Evolutionary conservation across 345 rosid genomes (phyloP), one percentile per base, ranked within the genome.

Genomic region (Rhodomyrtus tomentosa): DNA sequence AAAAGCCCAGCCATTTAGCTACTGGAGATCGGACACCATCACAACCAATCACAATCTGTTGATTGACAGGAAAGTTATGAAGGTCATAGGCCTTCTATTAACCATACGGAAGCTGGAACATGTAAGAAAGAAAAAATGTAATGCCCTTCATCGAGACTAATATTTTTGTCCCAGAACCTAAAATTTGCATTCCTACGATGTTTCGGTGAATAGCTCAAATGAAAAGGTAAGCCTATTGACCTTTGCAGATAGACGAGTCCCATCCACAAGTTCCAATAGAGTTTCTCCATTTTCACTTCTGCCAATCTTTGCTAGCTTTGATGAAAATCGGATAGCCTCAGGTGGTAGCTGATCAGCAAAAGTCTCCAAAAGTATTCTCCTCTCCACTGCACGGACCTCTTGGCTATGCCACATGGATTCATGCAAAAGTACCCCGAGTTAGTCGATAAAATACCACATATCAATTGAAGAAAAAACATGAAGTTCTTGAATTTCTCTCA

Each of bases 341-440:
- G 95, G 86, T 84, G 98, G 99, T 52, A 96, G 88, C 87, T 90
- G 91, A 85, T 81, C 85, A 48, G 96, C 97, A 45, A 96, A 94
- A 54, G 98, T 93, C 87, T 93, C 95, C 89, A 96, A 85, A 45
- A 95, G 98, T 80, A 92, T 91, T 88, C 93, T 90, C 85, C 99
- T 91, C 88, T 96, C 99, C 55, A 96, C 95, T 0, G 98, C 98
- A 4, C 99, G 93, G 82, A 95, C 99, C 92, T 95, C 99, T 89
- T 96, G 98, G 90, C 99, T 95, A 90, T 50, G 55, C 79, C 45
- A 36, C 1, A 14, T 68, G 2, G 25, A 68, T 4, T 68, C 45
- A 68, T 68, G 79, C 45, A 68, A 8, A 68, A 68, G 45, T 18
- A 68, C 25, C 79, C 21, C 36, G 38, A 68, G 45, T 68, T 36